Evolutionary conservation across 78 protist genomes (phyloP), one percentile per base, ranked within the genome.

Genomic region (Dictyostelium firmibasis): DNA sequence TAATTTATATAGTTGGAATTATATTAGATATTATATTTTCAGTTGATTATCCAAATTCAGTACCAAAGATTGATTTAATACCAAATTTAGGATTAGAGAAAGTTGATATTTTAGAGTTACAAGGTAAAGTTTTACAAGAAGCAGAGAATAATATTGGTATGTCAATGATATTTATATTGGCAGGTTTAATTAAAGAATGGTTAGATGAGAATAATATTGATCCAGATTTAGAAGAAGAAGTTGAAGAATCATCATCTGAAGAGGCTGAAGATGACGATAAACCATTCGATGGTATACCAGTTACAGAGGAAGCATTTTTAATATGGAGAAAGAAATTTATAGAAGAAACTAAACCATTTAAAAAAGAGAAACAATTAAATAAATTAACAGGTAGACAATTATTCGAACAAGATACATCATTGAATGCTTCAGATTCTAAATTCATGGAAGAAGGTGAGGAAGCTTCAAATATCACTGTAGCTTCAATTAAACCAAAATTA

Each of bases 361-460:
- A 77, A 62, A 88, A 88, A 83, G 86, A 88, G 13, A 57, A 27
- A 27, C 64, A 79, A 27, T 14, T 2, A 29, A 50, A 29, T 2
- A 88, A 88, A 67, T 23, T 88, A 23, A 88, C 86, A 25, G 93
- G 93, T 64, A 77, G 93, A 79, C 72, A 88, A 67, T 72, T 88
- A 41, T 88, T 88, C 50, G 86, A 88, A 79, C 41, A 14, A 62
- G 93, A 88, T 79, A 31, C 79, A 25, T 25, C 93, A 18, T 31
- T 88, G 69, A 79, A 53, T 67, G 25, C 47, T 0, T 88, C 93
- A 2, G 93, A 88, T 67, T 79, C 85, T 13, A 88, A 67, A 79
- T 88, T 88, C 14, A 79, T 79, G 81, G 93, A 88, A 31, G 93
- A 88, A 44, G 93, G 93, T 64, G 93, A 88, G 31, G 93, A 88